Evolutionary conservation across 2,329 filamentous ascomycete species (phyloP).

Genomic region (Sporothrix mexicana): DNA sequence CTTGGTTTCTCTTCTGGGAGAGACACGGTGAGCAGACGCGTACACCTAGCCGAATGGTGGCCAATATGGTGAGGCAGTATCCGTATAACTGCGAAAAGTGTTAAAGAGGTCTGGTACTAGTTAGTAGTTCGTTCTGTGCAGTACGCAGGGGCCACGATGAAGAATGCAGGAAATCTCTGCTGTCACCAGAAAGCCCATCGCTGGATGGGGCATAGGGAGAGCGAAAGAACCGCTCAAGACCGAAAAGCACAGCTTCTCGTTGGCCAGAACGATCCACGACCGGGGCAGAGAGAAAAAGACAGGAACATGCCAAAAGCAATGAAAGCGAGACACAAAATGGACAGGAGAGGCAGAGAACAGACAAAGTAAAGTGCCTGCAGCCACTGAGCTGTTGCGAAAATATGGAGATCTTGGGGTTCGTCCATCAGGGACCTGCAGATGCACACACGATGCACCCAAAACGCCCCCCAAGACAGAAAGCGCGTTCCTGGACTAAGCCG

Average conservation of each 20-base stretch:
- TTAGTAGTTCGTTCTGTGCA: not conserved
- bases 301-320: not conserved
- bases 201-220: slow-evolving; percentile 10
- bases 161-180: slow-evolving; percentile 30
- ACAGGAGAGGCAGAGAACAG: slow-evolving; percentile 5
- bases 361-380: not conserved
- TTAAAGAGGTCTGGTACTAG: not conserved
- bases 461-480: not conserved
- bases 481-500: slow-evolving; percentile 29
- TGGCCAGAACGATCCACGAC: not conserved
- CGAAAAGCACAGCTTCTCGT: not conserved
- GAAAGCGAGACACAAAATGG: not conserved
- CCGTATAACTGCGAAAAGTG: not conserved
- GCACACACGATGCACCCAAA: not conserved
- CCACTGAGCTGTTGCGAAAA: slow-evolving; percentile 5
- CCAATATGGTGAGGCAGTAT: not conserved
- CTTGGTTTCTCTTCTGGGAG: slow-evolving; percentile 13
- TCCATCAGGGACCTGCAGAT: slow-evolving; percentile 11
- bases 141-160: slow-evolving; percentile 33
- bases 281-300: slow-evolving; percentile 14
- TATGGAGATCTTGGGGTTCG: not conserved
- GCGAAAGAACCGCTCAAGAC: not conserved
- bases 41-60: slow-evolving; percentile 8
- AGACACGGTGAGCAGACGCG: not conserved
- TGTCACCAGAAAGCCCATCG: not conserved